phyloP scores from a whole-genome alignment of 805 yeast genomes.

The Schwanniomyces occidentalis region DNA sequence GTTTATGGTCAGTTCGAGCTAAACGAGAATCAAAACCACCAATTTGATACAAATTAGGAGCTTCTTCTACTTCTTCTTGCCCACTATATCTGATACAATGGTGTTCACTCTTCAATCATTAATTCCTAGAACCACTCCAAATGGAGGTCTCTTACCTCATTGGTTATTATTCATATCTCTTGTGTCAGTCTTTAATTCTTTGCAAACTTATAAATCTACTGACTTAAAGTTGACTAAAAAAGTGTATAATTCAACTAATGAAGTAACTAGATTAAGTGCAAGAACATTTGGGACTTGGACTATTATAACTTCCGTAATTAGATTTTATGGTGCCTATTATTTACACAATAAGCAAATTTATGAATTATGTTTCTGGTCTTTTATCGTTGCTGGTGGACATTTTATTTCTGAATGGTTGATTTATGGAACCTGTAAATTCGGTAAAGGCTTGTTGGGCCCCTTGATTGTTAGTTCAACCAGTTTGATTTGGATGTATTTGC shows the following conservation, averaged over 20 bases:
- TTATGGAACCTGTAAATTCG: slow-evolving; percentile 77
- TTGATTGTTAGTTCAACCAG: slow-evolving; percentile 70
- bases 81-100: no score
- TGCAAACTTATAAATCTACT: slow-evolving; percentile 72
- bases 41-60: no score
- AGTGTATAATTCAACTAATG: slow-evolving; percentile 68
- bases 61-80: no score
- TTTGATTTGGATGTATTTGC: slow-evolving; percentile 76
- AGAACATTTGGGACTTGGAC: slow-evolving; percentile 99
- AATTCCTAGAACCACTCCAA: slow-evolving; percentile 16
- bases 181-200: slow-evolving; percentile 89
- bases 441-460: slow-evolving; percentile 89
- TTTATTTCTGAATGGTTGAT: slow-evolving; percentile 81
- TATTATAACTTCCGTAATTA: slow-evolving; percentile 74
- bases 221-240: slow-evolving; percentile 73
- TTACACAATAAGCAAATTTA: slow-evolving; percentile 64
- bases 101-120: slow-evolving; percentile 11
- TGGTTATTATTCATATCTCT: slow-evolving; percentile 61
- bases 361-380: slow-evolving; percentile 77
- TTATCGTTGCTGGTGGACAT: slow-evolving; percentile 79
- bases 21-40: no score
- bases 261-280: slow-evolving; percentile 68
- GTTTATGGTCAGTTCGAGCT: no score
- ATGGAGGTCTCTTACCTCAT: slow-evolving; percentile 34
- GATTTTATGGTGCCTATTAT: slow-evolving; percentile 85